Evolutionary conservation across 2,329 filamentous ascomycete genomes (phyloP).

Genomic region (Dothistroma septosporum): DNA sequence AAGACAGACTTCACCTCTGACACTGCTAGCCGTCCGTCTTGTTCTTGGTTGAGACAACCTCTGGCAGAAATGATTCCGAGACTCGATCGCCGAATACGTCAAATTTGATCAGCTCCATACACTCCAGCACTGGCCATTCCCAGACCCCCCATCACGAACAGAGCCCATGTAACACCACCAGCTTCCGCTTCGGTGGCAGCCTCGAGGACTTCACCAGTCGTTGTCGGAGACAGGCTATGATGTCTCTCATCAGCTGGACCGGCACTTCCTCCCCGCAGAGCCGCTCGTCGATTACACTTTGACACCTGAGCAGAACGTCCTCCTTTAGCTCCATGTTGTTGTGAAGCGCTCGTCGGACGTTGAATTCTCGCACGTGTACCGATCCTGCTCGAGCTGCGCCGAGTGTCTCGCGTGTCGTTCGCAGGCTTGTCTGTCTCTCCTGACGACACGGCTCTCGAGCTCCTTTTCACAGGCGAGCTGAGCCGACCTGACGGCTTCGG

Average conservation of each 20-base stretch:
- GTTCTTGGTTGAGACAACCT: neutral
- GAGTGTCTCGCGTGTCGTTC: neutral
- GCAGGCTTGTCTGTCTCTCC: neutral
- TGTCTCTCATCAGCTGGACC: slow-evolving; percentile 1
- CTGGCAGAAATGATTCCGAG: neutral
- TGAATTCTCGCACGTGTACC: neutral
- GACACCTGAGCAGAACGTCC: neutral
- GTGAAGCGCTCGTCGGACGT: neutral
- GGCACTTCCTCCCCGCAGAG: neutral
- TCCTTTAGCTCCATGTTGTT: neutral
- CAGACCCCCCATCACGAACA: slow-evolving; percentile 14
- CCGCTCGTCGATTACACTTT: neutral
- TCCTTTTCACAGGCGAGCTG: neutral
- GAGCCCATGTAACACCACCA: slow-evolving; percentile 9
- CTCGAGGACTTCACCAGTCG: neutral
- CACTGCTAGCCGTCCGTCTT: neutral
- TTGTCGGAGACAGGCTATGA: neutral
- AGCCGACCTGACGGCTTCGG: neutral
- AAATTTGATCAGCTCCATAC: slow-evolving; percentile 13
- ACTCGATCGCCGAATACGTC: neutral
- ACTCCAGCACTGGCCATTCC: slow-evolving; percentile 16
- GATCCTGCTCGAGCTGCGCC: neutral
- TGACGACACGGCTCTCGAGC: neutral
- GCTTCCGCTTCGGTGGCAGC: slow-evolving; percentile 12
- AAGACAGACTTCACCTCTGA: neutral